These are phyloP conservation scores for Paraleonurus japonicus DNA, from an alignment of 257 asterid genomes.

Conservation along the genomic window DNA sequence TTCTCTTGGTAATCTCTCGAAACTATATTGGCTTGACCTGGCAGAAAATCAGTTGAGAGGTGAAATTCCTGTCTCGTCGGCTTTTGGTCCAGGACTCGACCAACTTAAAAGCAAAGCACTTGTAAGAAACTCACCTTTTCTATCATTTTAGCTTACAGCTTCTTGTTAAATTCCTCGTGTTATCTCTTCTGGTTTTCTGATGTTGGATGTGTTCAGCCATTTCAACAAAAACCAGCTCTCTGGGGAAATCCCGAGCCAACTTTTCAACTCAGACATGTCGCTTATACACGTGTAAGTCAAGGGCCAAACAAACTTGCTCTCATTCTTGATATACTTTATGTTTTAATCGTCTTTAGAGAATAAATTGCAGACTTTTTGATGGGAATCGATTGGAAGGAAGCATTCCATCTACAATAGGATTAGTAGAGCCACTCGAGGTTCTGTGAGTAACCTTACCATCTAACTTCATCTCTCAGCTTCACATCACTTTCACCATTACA, in stretches of 20 bases:
- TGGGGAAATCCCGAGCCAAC: slow-evolving; percentile 62
- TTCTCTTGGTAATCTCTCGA: slow-evolving; percentile 78
- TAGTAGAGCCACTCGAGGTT: slow-evolving; percentile 81
- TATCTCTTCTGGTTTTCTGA: slow-evolving; percentile 26
- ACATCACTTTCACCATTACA: slow-evolving; percentile 1
- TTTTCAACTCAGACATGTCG: slow-evolving; percentile 70
- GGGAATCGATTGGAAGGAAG: slow-evolving; percentile 68
- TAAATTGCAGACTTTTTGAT: slow-evolving; percentile 59
- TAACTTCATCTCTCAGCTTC: slow-evolving; percentile 12
- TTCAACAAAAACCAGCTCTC: slow-evolving; percentile 88
- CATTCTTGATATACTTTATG: background rate
- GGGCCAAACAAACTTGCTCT: background rate
- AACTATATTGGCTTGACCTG: slow-evolving; percentile 89
- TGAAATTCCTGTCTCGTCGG: slow-evolving; percentile 69
- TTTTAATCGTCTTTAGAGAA: slow-evolving; percentile 2
- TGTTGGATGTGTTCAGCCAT: slow-evolving; percentile 60
- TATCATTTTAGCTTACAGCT: background rate
- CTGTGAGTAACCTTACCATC: slow-evolving; percentile 66
- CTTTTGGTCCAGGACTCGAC: slow-evolving; percentile 69
- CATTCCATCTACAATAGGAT: slow-evolving; percentile 72
- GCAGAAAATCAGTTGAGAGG: slow-evolving; percentile 88
- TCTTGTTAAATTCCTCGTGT: background rate
- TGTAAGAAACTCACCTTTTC: slow-evolving; percentile 45
- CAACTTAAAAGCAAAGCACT: slow-evolving; percentile 90
- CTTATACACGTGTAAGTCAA: slow-evolving; percentile 79